A percentile compares a stretch with the other conserved stretches of the same genome.
These are phyloP conservation scores for Macrotyloma uniflorum DNA, from an alignment of 306 rosid species.

Conservation along the genomic window DNA sequence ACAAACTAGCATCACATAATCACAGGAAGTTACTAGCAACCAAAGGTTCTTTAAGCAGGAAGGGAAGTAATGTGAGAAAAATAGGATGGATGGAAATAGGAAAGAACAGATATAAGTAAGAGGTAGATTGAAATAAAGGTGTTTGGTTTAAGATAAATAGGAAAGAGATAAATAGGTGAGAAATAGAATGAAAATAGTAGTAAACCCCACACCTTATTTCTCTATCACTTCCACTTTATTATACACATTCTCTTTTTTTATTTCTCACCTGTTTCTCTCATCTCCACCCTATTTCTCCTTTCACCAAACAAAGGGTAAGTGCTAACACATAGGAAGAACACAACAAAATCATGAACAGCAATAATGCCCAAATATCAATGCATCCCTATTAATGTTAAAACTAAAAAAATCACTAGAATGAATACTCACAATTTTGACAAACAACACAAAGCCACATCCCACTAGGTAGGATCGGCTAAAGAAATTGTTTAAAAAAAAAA, in stretches of 20 bases:
- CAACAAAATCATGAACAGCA: constrained; percentile 6
- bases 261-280: not conserved
- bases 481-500: not conserved
- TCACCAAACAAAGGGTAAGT: not conserved
- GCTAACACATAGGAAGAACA: constrained; percentile 7
- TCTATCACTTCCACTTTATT: not conserved
- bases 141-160: not conserved
- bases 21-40: not conserved
- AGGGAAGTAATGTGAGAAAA: no score
- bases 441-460: not conserved
- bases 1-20: not conserved
- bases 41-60: not conserved
- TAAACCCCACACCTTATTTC: not conserved
- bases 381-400: not conserved
- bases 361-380: constrained; percentile 7
- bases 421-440: not conserved
- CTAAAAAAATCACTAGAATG: not conserved
- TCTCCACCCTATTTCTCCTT: not conserved
- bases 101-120: not conserved
- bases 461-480: not conserved
- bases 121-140: not conserved
- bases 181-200: no score
- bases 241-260: not conserved
- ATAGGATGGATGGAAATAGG: no score
- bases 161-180: not conserved